phyloP scores from a whole-genome alignment of 805 yeast genomes.

The Kuraishia floccosa region DNA sequence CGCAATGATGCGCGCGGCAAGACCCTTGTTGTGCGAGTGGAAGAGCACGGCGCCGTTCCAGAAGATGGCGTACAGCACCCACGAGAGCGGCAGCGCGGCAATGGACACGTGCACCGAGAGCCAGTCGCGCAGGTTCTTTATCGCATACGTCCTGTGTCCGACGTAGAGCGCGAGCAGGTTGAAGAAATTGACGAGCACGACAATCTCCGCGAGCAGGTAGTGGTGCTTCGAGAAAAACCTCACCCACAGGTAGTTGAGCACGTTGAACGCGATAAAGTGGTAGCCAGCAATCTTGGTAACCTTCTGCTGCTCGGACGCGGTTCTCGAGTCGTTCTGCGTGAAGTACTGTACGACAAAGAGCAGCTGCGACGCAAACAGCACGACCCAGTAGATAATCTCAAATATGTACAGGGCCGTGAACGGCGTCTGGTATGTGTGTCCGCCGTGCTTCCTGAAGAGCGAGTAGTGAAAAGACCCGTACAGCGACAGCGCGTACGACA shows the following conservation, averaged over 20 bases:
- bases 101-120: slow-evolving; percentile 52
- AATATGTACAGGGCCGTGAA: slow-evolving; percentile 48
- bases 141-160: slow-evolving; percentile 45
- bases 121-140: slow-evolving; percentile 41
- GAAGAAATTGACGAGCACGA: slow-evolving; percentile 46
- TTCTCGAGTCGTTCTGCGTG: slow-evolving; percentile 11
- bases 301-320: slow-evolving; percentile 15
- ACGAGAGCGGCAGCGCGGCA: slow-evolving; percentile 61
- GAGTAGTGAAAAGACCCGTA: slow-evolving; percentile 46
- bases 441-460: slow-evolving; percentile 40
- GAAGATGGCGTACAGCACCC: slow-evolving; percentile 64
- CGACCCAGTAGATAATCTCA: slow-evolving; percentile 44
- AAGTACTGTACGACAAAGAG: slow-evolving; percentile 35
- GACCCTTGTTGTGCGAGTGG: slow-evolving; percentile 39
- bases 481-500: slow-evolving; percentile 43
- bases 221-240: slow-evolving; percentile 46
- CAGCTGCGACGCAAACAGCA: slow-evolving; percentile 41
- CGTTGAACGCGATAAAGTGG: slow-evolving; percentile 55
- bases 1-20: slow-evolving; percentile 58
- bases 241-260: slow-evolving; percentile 53
- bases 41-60: slow-evolving; percentile 81
- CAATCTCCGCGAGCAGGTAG: slow-evolving; percentile 47
- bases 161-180: slow-evolving; percentile 46
- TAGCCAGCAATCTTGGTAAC: slow-evolving; percentile 34
- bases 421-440: slow-evolving; percentile 45